Conservation (phyloP, 2,329 filamentous ascomycete species). For the Bertia moriformis region DNA sequence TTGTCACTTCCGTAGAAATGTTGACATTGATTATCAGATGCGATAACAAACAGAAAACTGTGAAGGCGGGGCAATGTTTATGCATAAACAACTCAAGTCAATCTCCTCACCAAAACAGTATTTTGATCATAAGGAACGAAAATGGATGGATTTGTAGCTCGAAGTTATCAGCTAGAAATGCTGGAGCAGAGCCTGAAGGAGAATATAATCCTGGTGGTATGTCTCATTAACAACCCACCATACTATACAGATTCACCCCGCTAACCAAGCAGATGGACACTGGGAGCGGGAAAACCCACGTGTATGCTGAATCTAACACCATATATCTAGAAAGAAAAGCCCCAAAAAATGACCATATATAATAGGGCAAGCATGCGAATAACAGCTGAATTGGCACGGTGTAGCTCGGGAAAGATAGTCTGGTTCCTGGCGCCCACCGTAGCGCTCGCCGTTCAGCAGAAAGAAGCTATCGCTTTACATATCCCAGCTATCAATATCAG, state of each 20-base stretch:
- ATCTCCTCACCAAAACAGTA: too few species aligned
- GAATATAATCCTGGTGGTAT: constrained; percentile 60
- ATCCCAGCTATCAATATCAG: constrained; percentile 43
- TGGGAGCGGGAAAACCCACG: constrained; percentile 64
- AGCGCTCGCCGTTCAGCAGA: constrained; percentile 52
- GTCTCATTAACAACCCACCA: too few species aligned
- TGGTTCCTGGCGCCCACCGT: constrained; percentile 67
- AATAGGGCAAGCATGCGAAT: constrained; percentile 54
- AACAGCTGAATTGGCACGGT: constrained; percentile 42
- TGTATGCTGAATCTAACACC: constrained; percentile 32
- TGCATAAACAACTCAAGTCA: too few species aligned
- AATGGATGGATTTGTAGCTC: constrained; percentile 11
- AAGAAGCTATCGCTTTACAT: constrained; percentile 40
- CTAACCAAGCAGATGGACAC: constrained; percentile 74
- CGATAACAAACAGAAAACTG: too few species aligned
- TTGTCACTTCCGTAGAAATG: too few species aligned
- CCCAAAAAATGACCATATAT: constrained; percentile 9
- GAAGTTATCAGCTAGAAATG: constrained; percentile 67
- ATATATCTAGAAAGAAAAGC: not conserved
- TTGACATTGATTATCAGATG: too few species aligned
- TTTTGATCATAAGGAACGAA: too few species aligned
- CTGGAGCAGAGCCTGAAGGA: constrained; percentile 49
- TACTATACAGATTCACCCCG: too few species aligned
- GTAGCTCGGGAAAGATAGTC: constrained; percentile 32
- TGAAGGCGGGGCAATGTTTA: too few species aligned